phyloP scores from a whole-genome alignment of 2,329 filamentous ascomycete genomes.

The Claviceps cyperi region DNA sequence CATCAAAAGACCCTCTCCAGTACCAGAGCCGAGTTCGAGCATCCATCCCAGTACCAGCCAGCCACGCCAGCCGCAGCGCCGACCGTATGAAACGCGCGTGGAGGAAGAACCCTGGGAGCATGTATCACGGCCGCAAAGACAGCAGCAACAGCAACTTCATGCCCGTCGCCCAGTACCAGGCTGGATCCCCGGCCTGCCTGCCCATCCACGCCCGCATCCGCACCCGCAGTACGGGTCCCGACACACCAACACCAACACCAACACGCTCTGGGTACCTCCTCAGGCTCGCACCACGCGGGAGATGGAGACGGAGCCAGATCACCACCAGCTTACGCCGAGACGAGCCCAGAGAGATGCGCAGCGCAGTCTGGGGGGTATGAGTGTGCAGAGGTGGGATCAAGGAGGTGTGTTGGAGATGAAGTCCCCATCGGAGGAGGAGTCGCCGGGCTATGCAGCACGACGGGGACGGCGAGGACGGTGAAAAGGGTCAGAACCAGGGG shows the following conservation, averaged over 20 bases:
- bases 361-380: slow-evolving; percentile 19
- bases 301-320: slow-evolving; percentile 5
- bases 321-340: slow-evolving; percentile 3
- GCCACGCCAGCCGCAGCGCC: background rate
- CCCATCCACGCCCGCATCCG: slow-evolving; percentile 6
- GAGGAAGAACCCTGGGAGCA: background rate
- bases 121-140: background rate
- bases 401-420: no score
- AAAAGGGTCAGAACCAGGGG: no score
- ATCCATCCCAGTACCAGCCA: background rate
- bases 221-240: slow-evolving; percentile 6
- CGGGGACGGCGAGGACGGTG: no score
- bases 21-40: slow-evolving; percentile 13
- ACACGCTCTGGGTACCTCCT: slow-evolving; percentile 5
- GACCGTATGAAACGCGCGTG: background rate
- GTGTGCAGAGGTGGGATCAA: slow-evolving; percentile 13
- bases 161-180: slow-evolving; percentile 1
- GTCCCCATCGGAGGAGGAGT: no score
- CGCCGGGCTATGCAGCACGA: no score
- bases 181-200: slow-evolving; percentile 6
- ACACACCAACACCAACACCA: background rate
- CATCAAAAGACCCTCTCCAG: slow-evolving; percentile 21
- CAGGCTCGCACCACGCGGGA: slow-evolving; percentile 1
- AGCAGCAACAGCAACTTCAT: background rate
- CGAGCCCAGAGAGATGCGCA: background rate